Evolutionary conservation across 371 early-diverging fungal genomes (phyloP).

Genomic region (Syncephalastrum monosporum): DNA sequence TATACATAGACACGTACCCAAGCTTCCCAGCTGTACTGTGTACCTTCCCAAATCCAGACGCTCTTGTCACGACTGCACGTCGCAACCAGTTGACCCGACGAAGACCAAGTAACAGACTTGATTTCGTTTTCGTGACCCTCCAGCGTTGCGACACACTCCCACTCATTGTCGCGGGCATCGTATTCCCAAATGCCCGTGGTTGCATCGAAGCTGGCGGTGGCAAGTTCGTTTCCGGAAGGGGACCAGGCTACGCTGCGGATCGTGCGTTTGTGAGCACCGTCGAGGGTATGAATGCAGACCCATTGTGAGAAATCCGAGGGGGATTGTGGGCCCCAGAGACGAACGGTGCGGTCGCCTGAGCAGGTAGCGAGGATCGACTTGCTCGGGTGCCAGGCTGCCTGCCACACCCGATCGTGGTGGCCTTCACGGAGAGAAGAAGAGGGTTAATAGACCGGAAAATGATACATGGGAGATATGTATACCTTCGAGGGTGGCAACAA

Average conservation of each 20-base stretch:
- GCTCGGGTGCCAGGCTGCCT: conserved; percentile 85
- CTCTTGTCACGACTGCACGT: conserved; percentile 95
- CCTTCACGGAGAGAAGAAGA: conserved; percentile 42
- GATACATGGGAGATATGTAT: not conserved
- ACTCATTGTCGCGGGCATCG: conserved; percentile 53
- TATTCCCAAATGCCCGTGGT: conserved; percentile 91
- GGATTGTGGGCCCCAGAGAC: conserved; percentile 72
- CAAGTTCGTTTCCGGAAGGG: conserved; percentile 73
- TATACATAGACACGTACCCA: not conserved
- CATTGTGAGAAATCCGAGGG: conserved; percentile 52
- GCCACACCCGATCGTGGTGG: conserved; percentile 91
- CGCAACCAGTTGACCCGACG: conserved; percentile 80
- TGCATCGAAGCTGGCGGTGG: conserved; percentile 93
- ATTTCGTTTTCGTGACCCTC: conserved; percentile 99
- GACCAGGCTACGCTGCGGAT: conserved; percentile 89
- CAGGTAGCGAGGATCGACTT: conserved; percentile 77
- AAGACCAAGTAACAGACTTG: conserved; percentile 89
- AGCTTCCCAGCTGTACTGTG: not conserved
- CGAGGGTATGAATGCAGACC: conserved; percentile 77
- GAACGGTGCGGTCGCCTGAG: conserved; percentile 85
- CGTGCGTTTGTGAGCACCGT: conserved; percentile 87
- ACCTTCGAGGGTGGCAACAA: conserved; percentile 45
- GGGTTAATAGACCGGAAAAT: not conserved
- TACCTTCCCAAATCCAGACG: conserved; percentile 98
- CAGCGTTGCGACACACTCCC: conserved; percentile 90